Conservation (phyloP, 495 filamentous ascomycete genomes). For the Talaromyces proteolyticus region DNA sequence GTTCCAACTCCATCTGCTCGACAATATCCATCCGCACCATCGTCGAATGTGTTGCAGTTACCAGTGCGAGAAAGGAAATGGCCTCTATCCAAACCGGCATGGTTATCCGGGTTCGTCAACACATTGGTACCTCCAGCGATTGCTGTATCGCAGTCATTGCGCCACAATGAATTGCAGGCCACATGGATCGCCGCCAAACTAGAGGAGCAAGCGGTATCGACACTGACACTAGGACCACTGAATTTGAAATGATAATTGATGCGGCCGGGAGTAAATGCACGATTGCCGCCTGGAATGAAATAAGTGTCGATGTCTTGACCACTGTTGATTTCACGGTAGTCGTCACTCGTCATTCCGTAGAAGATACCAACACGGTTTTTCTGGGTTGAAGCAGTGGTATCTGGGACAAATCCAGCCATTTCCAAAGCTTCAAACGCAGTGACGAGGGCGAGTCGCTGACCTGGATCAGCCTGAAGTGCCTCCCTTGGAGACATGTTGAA, state of each 20-base stretch:
- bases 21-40: slow-evolving; percentile 73
- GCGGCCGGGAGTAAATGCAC: slow-evolving; percentile 81
- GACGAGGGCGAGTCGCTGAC: slow-evolving; percentile 75
- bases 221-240: slow-evolving; percentile 75
- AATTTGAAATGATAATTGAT: slow-evolving; percentile 91
- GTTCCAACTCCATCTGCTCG: slow-evolving; percentile 67
- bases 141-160: slow-evolving; percentile 78
- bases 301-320: slow-evolving; percentile 90
- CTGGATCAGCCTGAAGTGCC: slow-evolving; percentile 82
- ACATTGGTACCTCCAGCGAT: slow-evolving; percentile 77
- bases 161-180: slow-evolving; percentile 76
- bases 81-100: slow-evolving; percentile 73
- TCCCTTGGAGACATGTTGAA: slow-evolving; percentile 97
- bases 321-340: slow-evolving; percentile 88
- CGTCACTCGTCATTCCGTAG: slow-evolving; percentile 88
- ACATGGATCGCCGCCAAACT: slow-evolving; percentile 78
- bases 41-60: slow-evolving; percentile 75
- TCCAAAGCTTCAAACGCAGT: slow-evolving; percentile 90
- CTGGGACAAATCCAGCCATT: slow-evolving; percentile 83
- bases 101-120: slow-evolving; percentile 80
- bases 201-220: slow-evolving; percentile 89
- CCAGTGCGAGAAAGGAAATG: slow-evolving; percentile 79
- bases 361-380: slow-evolving; percentile 84
- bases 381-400: slow-evolving; percentile 77
- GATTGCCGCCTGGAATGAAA: slow-evolving; percentile 84